Percentiles rank a stretch among this genome's conserved stretches.
Conservation (phyloP, 2,329 filamentous ascomycete genomes). For the Sclerotinia subarctica region DNA sequence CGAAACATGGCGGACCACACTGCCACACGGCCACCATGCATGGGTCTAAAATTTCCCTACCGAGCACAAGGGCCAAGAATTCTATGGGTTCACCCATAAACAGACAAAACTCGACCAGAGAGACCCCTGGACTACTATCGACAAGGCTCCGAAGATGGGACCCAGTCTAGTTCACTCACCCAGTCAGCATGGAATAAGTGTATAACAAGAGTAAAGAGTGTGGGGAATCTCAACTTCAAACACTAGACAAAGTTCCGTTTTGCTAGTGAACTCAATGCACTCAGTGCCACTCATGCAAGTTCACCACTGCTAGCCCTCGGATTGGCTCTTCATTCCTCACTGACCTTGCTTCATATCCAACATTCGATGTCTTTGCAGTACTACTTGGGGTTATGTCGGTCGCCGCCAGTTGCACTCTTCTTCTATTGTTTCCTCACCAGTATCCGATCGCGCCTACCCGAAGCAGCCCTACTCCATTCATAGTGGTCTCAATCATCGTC, state of each 20-base stretch:
- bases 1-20: constrained; percentile 30
- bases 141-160: constrained; percentile 36
- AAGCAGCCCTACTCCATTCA: constrained; percentile 33
- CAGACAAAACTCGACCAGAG: constrained; percentile 25
- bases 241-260: constrained; percentile 36
- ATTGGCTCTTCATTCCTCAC: constrained; percentile 13
- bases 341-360: constrained; percentile 26
- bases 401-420: constrained; percentile 33
- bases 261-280: constrained; percentile 37
- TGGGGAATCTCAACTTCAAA: constrained; percentile 39
- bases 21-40: constrained; percentile 29
- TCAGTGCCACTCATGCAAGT: constrained; percentile 31
- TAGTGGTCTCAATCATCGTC: constrained; percentile 26
- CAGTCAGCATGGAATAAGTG: constrained; percentile 32
- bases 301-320: constrained; percentile 11
- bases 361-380: constrained; percentile 25
- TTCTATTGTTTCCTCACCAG: constrained; percentile 32
- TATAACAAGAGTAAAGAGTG: constrained; percentile 27
- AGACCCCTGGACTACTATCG: constrained; percentile 34
- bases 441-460: constrained; percentile 34
- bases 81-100: constrained; percentile 31
- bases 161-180: constrained; percentile 19
- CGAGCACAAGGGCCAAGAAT: constrained; percentile 25
- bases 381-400: constrained; percentile 33
- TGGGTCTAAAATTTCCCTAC: constrained; percentile 25